phyloP scores from a whole-genome alignment of 352 stramenopile species.

The Pythium oligandrum region DNA sequence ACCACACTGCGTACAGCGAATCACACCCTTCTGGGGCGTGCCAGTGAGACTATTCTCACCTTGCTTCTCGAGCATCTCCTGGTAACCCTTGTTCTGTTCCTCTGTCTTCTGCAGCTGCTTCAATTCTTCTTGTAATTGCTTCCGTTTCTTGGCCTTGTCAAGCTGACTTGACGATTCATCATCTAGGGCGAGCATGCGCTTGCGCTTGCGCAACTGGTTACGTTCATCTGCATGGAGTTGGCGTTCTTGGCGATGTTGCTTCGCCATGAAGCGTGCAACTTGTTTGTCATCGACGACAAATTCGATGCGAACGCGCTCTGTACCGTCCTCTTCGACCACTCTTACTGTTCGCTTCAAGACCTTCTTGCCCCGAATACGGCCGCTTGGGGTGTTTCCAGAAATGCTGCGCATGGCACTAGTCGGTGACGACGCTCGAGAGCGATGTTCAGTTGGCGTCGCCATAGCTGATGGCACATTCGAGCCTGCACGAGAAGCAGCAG shows the following conservation, averaged over 20 bases:
- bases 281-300: slow-evolving; percentile 76
- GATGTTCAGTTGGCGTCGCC: slow-evolving; percentile 55
- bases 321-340: slow-evolving; percentile 77
- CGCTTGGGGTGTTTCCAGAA: slow-evolving; percentile 6
- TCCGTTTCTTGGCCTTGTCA: slow-evolving; percentile 75
- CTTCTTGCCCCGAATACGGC: slow-evolving; percentile 27
- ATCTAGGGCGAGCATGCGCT: slow-evolving; percentile 69
- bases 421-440: slow-evolving; percentile 64
- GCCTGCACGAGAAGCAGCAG: slow-evolving; percentile 41
- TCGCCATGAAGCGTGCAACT: slow-evolving; percentile 66
- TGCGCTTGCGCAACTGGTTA: slow-evolving; percentile 72
- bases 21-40: slow-evolving; percentile 48
- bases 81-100: slow-evolving; percentile 77
- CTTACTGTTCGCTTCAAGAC: slow-evolving; percentile 73
- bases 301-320: slow-evolving; percentile 69
- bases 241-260: slow-evolving; percentile 70
- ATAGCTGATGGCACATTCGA: slow-evolving; percentile 63
- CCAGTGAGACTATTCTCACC: slow-evolving; percentile 39
- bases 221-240: slow-evolving; percentile 66
- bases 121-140: slow-evolving; percentile 82
- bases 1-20: slow-evolving; percentile 79
- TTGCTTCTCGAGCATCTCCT: slow-evolving; percentile 77
- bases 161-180: slow-evolving; percentile 50
- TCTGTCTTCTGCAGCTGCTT: slow-evolving; percentile 82
- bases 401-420: slow-evolving; percentile 26